These are phyloP conservation scores for Fomitopsis betulina DNA, from an alignment of 1,284 basidiomycete genomes.

Conservation along the genomic window DNA sequence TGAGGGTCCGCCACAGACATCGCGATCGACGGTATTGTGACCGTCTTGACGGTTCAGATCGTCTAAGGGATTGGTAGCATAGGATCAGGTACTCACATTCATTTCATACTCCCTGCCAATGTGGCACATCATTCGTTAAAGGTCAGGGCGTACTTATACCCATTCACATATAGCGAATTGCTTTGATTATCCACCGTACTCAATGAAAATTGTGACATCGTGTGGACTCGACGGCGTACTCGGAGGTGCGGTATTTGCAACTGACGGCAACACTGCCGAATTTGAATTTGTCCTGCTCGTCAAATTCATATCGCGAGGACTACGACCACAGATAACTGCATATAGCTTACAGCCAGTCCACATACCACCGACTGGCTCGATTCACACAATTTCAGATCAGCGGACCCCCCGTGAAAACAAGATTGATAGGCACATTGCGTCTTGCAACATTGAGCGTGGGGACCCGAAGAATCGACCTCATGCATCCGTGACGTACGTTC, in stretches of 20 bases:
- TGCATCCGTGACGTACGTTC: not conserved
- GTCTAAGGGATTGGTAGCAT: not conserved
- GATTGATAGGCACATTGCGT: no score
- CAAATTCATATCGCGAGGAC: not conserved
- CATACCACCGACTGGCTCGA: no score
- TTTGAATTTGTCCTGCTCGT: not conserved
- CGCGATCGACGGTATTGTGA: conserved; percentile 40
- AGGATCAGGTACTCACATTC: not conserved
- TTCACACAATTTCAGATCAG: no score
- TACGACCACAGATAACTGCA: no score
- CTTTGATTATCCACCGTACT: no score
- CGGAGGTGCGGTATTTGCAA: no score
- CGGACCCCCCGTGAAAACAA: no score
- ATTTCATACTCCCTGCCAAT: not conserved
- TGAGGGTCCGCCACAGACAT: conserved; percentile 29
- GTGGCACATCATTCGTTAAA: not conserved
- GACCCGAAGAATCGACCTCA: not conserved
- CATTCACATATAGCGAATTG: no score
- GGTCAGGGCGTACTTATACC: not conserved
- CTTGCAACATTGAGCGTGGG: not conserved
- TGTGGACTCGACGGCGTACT: no score
- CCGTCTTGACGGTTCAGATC: conserved; percentile 42
- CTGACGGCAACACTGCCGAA: not conserved
- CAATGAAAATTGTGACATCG: no score
- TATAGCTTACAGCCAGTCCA: no score